Conservation (phyloP, 306 rosid genomes). For the Medicago arabica region DNA sequence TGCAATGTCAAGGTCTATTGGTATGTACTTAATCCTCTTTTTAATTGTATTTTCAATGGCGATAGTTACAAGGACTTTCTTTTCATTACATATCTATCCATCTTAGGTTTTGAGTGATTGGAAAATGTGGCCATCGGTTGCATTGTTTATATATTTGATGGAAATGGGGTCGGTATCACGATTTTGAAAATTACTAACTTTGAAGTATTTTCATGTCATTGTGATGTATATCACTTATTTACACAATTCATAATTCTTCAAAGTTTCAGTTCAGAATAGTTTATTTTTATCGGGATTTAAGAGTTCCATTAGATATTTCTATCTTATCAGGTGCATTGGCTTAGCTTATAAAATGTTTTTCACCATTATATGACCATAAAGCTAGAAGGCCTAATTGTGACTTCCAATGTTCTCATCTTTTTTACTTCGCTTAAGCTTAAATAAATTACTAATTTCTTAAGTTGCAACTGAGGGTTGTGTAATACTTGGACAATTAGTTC, state of each 20-base stretch:
- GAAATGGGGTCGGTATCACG: not conserved
- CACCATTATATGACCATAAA: not conserved
- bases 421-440: not conserved
- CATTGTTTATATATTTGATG: not conserved
- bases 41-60: not conserved
- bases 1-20: slow-evolving; percentile 96
- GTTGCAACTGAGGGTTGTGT: slow-evolving; percentile 6
- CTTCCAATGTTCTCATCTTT: not conserved
- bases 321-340: not conserved
- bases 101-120: not conserved
- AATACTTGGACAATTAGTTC: not conserved
- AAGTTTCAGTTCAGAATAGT: not conserved
- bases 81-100: not conserved
- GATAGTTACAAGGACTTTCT: not conserved
- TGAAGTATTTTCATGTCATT: not conserved
- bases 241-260: not conserved
- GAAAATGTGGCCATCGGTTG: not conserved
- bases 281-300: not conserved
- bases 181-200: not conserved
- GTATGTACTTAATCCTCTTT: slow-evolving; percentile 48
- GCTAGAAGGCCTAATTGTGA: not conserved
- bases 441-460: not conserved
- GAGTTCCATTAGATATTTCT: not conserved
- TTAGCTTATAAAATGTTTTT: not conserved
- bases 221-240: slow-evolving; percentile 2